Base-by-base conservation (phyloP, 2,329 filamentous ascomycete genomes). In the Fusarium devonianum region DNA sequence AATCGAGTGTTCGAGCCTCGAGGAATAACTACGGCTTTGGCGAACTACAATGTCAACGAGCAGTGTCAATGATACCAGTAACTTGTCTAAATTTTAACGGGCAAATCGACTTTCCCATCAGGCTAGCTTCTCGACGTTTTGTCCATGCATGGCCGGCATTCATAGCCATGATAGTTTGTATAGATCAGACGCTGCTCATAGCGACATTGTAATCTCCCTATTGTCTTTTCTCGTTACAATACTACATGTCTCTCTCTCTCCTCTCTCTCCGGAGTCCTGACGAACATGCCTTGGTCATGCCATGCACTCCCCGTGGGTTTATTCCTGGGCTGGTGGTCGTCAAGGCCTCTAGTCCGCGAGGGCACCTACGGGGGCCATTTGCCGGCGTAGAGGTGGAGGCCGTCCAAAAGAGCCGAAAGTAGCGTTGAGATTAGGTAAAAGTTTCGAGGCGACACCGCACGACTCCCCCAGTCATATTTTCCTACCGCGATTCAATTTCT, bases 401-500 rank as follows among this genome's bases (percentile, higher is more conserved):
- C 21, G 45, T 61, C 43, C 25, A 61, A 54, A 62, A 64, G 52
- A 61, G 61, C 63, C 61, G 56, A 60, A 41, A 65, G 53, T 67
- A 60, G 61, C 63, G 63, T 68, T 62, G 59, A 49, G 56, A 71
- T 71, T 71, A 71, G 62, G 69, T 71, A 71, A 71, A 68, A 68
- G 56, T 66, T 69, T 70, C 64, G 58, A 53, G 38, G 23, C 36
- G 26, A 48, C 41, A 56, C 56, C 46, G 55, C 47, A 49, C 46
- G 30, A 49, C 56, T 69, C 67, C 67, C n/a, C 69, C 69, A 71
- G 67, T 71, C 67, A 70, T 65, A 70, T 67, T 21, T 53, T 68
- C 69, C 69, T 64, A 52, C 46, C 34, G 39, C 61, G 53, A 71
- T 66, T 66, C 65, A 47, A 69, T 69, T 69, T 68, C 65, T 67